Evolutionary conservation across 805 yeast genomes (phyloP), one percentile per base, ranked within the genome.

Genomic region (Candida mattraensis): DNA sequence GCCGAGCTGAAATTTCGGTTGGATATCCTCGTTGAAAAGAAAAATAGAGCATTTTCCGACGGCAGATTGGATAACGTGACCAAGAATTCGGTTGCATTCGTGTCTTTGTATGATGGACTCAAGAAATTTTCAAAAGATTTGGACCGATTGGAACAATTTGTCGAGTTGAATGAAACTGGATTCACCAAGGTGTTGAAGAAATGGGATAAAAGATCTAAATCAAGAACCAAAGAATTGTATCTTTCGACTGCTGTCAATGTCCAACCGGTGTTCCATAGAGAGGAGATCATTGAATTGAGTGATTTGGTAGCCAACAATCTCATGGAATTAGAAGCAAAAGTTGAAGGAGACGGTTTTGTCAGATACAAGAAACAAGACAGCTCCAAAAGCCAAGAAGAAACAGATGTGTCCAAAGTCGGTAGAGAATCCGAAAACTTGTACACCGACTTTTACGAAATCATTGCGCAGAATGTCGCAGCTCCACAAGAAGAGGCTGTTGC

Each of bases 141-240:
- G 45, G 85, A 84, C 44, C 73, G 95, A 40, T 68, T 93, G 18
- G 96, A 93, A 56, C 97, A 91, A 60, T 93, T 86, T 63, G 87
- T 93, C 24, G 97, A 89, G 60, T 70, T 93, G 40, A 93, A 93
- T 58, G 96, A 89, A 53, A 87, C 95, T 0, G 99, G 99, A 10
- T 93, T 93, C 61, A 81, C 94, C 15, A 93, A 93, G 63, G 97
- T 87, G 18, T 74, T 93, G 53, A 93, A 93, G 60, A 93, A 93
- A 65, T 93, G 99, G 99, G 99, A 93, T 63, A 93, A 93, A 62
- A 71, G 97, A 44, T 87, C 96, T 15, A 88, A 91, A 54, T 86
- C 96, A 3, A 95, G 87, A 49, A 88, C 96, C 5, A 88, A 89
- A 55, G 99, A 93, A 57, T 70, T 93, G 33, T 93, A 89, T 57